Conservation (phyloP, 208 protist species). For the Trichomonas vaginalis region DNA sequence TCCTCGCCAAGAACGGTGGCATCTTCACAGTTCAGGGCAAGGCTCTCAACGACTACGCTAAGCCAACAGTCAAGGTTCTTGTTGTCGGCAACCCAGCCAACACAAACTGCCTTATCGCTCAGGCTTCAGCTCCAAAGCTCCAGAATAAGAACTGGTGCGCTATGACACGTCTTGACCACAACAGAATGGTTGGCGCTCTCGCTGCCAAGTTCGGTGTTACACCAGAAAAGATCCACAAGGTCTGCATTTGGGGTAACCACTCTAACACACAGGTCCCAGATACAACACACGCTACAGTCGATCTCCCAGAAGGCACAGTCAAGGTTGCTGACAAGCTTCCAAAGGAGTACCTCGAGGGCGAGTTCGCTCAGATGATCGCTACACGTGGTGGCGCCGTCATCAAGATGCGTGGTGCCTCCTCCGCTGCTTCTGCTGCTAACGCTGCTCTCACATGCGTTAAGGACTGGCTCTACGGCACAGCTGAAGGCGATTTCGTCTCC, state of each 20-base stretch:
- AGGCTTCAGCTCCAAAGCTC: slow-evolving; percentile 43
- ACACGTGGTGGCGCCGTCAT: slow-evolving; percentile 70
- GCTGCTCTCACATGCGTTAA: slow-evolving; percentile 48
- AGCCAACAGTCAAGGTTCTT: slow-evolving; percentile 52
- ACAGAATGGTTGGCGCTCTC: slow-evolving; percentile 64
- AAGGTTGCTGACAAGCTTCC: slow-evolving; percentile 45
- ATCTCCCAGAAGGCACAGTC: slow-evolving; percentile 25
- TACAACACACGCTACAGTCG: slow-evolving; percentile 53
- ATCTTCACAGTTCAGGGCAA: slow-evolving; percentile 77
- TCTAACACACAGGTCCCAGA: slow-evolving; percentile 61
- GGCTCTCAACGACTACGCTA: slow-evolving; percentile 59
- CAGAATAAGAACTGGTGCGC: slow-evolving; percentile 64
- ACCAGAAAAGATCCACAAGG: slow-evolving; percentile 55
- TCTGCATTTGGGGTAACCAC: slow-evolving; percentile 87
- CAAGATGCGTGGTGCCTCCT: slow-evolving; percentile 54
- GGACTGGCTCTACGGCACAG: slow-evolving; percentile 52
- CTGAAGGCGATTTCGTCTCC: slow-evolving; percentile 46
- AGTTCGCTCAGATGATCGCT: slow-evolving; percentile 63
- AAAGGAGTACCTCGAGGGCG: slow-evolving; percentile 48
- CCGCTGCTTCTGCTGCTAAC: slow-evolving; percentile 72
- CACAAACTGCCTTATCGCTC: slow-evolving; percentile 75
- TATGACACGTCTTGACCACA: slow-evolving; percentile 83
- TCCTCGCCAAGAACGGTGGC: slow-evolving; percentile 70
- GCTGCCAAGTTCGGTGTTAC: slow-evolving; percentile 42
- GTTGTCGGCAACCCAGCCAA: slow-evolving; percentile 74